A percentile compares a stretch with the other conserved stretches of the same genome.
Evolutionary conservation across 352 stramenopile genomes (phyloP).

Genomic region (Phytophthora colocasiae): DNA sequence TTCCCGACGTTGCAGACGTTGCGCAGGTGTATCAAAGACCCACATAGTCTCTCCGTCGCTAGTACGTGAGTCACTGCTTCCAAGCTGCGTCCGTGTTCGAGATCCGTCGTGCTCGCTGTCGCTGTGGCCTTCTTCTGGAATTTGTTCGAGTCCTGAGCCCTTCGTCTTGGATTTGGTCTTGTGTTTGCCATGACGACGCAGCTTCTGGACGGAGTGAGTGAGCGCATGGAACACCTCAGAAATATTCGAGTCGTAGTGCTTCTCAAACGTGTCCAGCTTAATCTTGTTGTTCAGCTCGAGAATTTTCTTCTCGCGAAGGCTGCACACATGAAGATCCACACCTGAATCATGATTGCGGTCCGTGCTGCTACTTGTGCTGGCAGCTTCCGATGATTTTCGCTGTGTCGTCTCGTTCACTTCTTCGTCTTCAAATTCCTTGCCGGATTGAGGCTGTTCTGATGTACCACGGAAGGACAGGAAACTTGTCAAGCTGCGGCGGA

Average conservation of each 20-base stretch:
- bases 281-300: constrained; percentile 62
- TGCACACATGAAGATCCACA: constrained; percentile 45
- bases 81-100: constrained; percentile 15
- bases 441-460: constrained; percentile 14
- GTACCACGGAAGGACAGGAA: constrained; percentile 40
- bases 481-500: constrained; percentile 45
- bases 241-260: constrained; percentile 71
- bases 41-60: constrained; percentile 60
- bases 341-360: constrained; percentile 22
- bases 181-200: constrained; percentile 34
- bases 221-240: constrained; percentile 64
- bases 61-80: constrained; percentile 19
- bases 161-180: constrained; percentile 23
- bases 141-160: constrained; percentile 23
- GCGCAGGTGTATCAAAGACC: constrained; percentile 55
- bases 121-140: constrained; percentile 30
- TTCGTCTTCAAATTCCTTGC: constrained; percentile 7
- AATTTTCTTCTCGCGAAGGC: constrained; percentile 64
- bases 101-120: constrained; percentile 27
- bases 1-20: constrained; percentile 61
- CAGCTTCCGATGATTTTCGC: constrained; percentile 22
- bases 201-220: constrained; percentile 41
- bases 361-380: constrained; percentile 33
- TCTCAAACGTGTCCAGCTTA: constrained; percentile 57
- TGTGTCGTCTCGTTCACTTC: constrained; percentile 13